Base-by-base conservation (phyloP, 148 eudicot species). In the Vaccinium corymbosum region DNA sequence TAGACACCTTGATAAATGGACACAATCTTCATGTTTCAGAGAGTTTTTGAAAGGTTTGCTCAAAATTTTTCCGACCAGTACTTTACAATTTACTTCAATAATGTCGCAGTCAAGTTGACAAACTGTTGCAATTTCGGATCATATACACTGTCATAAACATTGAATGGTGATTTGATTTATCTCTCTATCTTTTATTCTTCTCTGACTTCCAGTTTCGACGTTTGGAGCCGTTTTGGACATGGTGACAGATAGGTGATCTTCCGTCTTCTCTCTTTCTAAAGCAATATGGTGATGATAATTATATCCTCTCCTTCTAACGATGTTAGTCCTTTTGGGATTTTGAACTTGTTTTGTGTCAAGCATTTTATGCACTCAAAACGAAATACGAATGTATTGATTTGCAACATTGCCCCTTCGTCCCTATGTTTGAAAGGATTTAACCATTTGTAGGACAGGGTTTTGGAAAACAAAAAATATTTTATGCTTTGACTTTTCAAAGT, bases 161-260 rank as follows among this genome's bases (percentile, higher is more conserved):
- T 19, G 12, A 17, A 52, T 7, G 48, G 38, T 76, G 70, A 56
- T 82, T 59, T n/a, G 66, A 81, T 78, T 84, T 32, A 64, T 17
- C 4, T 52, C 64, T 78, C n/a, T 85, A 42, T 79, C 80, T 71
- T 68, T 72, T 68, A 48, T 27, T 83, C 19, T 61, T 76, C 29
- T 82, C 49, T 76, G 53, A 42, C 53, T 57, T 85, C 53, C 89
- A 95, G 98, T 93, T 79, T 94, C 97, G 74, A 94, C 98, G 59
- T 93, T 94, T 88, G 98, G 98, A 82, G 95, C 98, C 79, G 98
- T 95, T 88, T 86, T 95, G 89, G 98, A 95, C 91, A 95, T 95
- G 97, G 94, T 95, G 85, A 93, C 97, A 3, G 97, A 95, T 88
- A 92, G 97, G 98, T 95, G 74, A 87, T 62, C 38, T 85, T 57